These are phyloP conservation scores for Serendipita sp. DNA, from an alignment of 768 basidiomycete species.

Conservation along the genomic window DNA sequence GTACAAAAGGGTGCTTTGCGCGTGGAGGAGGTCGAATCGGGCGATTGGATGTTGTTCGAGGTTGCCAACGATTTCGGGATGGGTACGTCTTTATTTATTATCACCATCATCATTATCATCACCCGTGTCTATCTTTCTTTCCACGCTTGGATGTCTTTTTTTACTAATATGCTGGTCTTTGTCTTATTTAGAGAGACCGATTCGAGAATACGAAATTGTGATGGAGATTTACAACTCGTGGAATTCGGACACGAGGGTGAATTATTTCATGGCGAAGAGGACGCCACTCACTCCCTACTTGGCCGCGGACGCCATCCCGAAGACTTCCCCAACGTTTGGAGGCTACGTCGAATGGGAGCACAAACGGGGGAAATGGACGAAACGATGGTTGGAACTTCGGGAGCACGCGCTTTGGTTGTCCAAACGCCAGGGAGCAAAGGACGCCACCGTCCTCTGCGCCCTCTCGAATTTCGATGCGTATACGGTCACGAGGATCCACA, in stretches of 20 bases:
- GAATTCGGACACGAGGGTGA: constrained; percentile 70
- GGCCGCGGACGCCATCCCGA: constrained; percentile 40
- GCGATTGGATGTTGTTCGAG: constrained; percentile 81
- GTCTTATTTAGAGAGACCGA: constrained; percentile 76
- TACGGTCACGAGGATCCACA: constrained; percentile 55
- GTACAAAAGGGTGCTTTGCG: constrained; percentile 46
- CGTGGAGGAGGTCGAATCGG: constrained; percentile 34
- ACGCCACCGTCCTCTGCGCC: constrained; percentile 67
- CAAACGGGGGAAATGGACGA: constrained; percentile 91
- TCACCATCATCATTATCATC: neutral
- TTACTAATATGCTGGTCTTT: no score
- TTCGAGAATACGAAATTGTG: constrained; percentile 76
- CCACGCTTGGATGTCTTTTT: constrained; percentile 13
- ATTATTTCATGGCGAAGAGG: constrained; percentile 63
- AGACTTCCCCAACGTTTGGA: constrained; percentile 27
- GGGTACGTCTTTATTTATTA: constrained; percentile 35
- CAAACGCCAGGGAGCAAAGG: constrained; percentile 76
- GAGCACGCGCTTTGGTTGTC: constrained; percentile 78
- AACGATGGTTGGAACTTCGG: constrained; percentile 74
- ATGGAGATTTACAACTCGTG: constrained; percentile 69
- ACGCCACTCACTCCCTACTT: constrained; percentile 49
- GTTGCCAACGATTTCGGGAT: constrained; percentile 82
- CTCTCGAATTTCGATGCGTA: constrained; percentile 85
- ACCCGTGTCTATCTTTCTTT: no score
- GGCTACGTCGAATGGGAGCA: constrained; percentile 78